Base-by-base conservation (phyloP, 805 yeast genomes). In the Candida broadrunensis region DNA sequence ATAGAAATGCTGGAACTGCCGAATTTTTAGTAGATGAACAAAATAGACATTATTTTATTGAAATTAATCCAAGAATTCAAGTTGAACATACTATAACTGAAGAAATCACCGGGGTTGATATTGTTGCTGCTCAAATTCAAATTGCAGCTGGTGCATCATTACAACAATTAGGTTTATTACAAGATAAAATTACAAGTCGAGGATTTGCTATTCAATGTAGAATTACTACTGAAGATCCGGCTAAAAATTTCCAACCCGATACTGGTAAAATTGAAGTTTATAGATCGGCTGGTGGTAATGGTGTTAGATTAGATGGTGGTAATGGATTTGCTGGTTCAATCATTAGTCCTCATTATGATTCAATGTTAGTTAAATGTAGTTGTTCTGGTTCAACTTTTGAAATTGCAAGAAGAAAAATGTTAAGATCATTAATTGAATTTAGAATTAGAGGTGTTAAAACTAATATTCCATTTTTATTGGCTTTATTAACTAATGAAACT, bases 141-240 rank as follows among this genome's bases (percentile, higher is more conserved):
- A 88, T 91, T 58, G 97, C 98, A 35, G 98, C 98, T 2, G 99
- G 99, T 57, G 99, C 99, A 23, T 78, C 95, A 2, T 76, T 93
- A 55, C 84, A 80, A 53, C 96, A 93, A 62, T 75, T 93, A 55
- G 98, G 98, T 15, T 75, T 93, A 47, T 73, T 90, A 52, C 99
- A 93, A 72, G 97, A 91, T 67, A 85, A 85, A 61, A 88, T 93
- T 70, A 86, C 97, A 43, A 84, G 96, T 37, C 81, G 98, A 60
- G 99, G 99, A 16, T 91, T 90, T 61, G 98, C 99, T 29, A 93
- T 93, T 54, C 99, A 93, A 74, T 91, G 99, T 75, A 89, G 99
- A 76, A 93, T 93, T 72, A 91, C 98, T 44, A 91, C 99, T 38
- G 99, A 93, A 68, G 99, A 91, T 63, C 98, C 99, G 11, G 62